A percentile compares a stretch with the other conserved stretches of the same genome.
These are phyloP conservation scores for Oidiodendron maius DNA, from an alignment of 495 filamentous ascomycete species.

Conservation along the genomic window DNA sequence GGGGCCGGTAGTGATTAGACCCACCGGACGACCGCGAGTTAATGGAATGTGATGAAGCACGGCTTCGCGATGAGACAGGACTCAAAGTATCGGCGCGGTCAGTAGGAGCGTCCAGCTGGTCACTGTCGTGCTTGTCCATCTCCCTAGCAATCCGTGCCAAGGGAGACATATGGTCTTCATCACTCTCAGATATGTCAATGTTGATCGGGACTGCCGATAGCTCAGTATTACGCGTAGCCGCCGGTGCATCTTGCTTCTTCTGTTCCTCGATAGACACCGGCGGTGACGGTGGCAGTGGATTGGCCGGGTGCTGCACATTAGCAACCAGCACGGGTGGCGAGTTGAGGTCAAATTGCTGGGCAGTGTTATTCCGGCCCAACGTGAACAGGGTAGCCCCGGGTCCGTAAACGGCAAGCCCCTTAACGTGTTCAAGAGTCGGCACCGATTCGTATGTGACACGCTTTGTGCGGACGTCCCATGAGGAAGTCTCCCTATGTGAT, in stretches of 20 bases:
- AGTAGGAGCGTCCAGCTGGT: conserved; percentile 33
- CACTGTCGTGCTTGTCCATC: conserved; percentile 50
- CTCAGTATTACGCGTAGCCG: conserved; percentile 32
- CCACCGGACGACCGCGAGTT: conserved; percentile 42
- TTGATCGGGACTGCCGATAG: conserved; percentile 45
- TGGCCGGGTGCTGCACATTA: conserved; percentile 77
- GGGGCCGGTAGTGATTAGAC: conserved; percentile 28
- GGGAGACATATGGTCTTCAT: conserved; percentile 61
- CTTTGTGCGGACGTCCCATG: conserved; percentile 97
- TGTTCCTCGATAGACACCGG: conserved; percentile 69
- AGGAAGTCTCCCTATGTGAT: conserved; percentile 73
- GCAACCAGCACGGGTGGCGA: conserved; percentile 67
- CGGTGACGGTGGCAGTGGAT: conserved; percentile 68
- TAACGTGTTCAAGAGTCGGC: conserved; percentile 74
- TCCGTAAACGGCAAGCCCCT: conserved; percentile 81
- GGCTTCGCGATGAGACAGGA: conserved; percentile 58
- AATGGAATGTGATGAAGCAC: conserved; percentile 48
- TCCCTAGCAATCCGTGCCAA: conserved; percentile 58
- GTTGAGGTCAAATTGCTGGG: conserved; percentile 93
- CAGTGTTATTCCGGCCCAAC: conserved; percentile 75
- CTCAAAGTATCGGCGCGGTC: conserved; percentile 55
- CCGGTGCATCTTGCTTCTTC: conserved; percentile 31
- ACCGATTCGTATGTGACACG: conserved; percentile 84
- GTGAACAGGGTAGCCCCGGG: conserved; percentile 91
- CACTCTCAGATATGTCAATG: conserved; percentile 54